A percentile compares a stretch with the other conserved stretches of the same genome.
phyloP scores from a whole-genome alignment of 768 basidiomycete genomes.

The Epithele typhae region DNA sequence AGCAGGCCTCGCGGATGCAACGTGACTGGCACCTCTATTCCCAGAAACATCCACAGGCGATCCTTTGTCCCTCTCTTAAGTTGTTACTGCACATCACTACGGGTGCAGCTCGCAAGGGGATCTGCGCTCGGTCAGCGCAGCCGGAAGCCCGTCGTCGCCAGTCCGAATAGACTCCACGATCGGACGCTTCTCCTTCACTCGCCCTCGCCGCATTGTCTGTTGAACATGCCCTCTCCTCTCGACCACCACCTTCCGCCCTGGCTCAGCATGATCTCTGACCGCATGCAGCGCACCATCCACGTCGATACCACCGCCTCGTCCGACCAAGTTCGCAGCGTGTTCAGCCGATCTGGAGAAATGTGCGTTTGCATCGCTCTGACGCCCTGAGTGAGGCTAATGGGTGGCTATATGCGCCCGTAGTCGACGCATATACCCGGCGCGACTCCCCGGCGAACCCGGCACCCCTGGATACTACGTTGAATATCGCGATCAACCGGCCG shows the following conservation, averaged over 20 bases:
- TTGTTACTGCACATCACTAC: too few relatives aligned
- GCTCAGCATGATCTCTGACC: constrained; percentile 23
- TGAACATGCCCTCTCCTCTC: not conserved
- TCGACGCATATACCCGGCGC: constrained; percentile 6
- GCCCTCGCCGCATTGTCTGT: not conserved
- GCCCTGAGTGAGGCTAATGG: not conserved
- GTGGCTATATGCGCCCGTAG: constrained; percentile 5
- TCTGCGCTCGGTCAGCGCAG: too few relatives aligned
- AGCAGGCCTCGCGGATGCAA: too few relatives aligned
- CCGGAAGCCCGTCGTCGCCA: too few relatives aligned
- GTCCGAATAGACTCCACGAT: too few relatives aligned
- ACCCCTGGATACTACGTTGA: constrained; percentile 17
- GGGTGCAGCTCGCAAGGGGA: too few relatives aligned
- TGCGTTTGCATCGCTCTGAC: constrained; percentile 10
- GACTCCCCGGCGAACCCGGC: not conserved
- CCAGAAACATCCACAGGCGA: too few relatives aligned
- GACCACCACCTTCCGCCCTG: constrained; percentile 13
- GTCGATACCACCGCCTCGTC: constrained; percentile 23
- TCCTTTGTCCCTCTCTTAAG: too few relatives aligned
- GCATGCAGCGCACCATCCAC: constrained; percentile 30
- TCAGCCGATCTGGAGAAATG: constrained; percentile 19
- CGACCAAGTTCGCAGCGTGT: constrained; percentile 6
- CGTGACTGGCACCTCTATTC: too few relatives aligned
- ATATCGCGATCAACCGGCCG: constrained; percentile 12
- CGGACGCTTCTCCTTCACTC: constrained; percentile 1